Percentiles rank a stretch among this genome's conserved stretches.
phyloP scores from a whole-genome alignment of 305 asterid genomes.

The Fraxinus latifolia region DNA sequence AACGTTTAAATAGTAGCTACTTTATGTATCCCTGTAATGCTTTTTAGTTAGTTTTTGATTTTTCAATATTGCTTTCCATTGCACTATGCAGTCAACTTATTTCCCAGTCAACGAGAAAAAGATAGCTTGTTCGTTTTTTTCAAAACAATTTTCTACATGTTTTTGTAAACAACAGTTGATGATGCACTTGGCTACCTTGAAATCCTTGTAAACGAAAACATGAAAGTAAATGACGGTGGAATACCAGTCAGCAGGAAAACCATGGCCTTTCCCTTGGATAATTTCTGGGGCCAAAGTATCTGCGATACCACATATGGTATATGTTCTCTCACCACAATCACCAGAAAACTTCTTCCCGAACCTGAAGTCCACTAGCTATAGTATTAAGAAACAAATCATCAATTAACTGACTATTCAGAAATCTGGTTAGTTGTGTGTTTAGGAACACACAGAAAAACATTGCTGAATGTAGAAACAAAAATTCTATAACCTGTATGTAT shows the following conservation, averaged over 20 bases:
- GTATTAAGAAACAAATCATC: conserved; percentile 27
- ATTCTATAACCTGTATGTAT: conserved; percentile 61
- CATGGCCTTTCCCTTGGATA: conserved; percentile 90
- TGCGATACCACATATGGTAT: conserved; percentile 78
- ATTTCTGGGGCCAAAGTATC: conserved; percentile 93
- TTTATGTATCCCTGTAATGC: background rate
- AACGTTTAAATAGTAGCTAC: background rate
- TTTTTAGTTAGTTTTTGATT: background rate
- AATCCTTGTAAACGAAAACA: background rate
- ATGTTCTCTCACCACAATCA: conserved; percentile 61
- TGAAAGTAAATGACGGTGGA: conserved; percentile 8
- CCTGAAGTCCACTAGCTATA: conserved; percentile 93
- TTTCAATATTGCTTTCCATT: background rate
- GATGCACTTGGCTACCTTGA: background rate
- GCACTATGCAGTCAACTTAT: background rate
- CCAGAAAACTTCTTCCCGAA: conserved; percentile 70
- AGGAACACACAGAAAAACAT: background rate
- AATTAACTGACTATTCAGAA: background rate
- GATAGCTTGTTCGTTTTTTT: background rate
- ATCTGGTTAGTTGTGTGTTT: conserved; percentile 1
- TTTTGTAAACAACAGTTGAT: background rate
- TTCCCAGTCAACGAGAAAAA: background rate
- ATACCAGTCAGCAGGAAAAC: conserved; percentile 92
- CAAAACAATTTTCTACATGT: background rate
- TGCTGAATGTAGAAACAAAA: conserved; percentile 24